Evolutionary conservation across 2,329 filamentous ascomycete species (phyloP).

Genomic region (Karstenula rhodostoma): DNA sequence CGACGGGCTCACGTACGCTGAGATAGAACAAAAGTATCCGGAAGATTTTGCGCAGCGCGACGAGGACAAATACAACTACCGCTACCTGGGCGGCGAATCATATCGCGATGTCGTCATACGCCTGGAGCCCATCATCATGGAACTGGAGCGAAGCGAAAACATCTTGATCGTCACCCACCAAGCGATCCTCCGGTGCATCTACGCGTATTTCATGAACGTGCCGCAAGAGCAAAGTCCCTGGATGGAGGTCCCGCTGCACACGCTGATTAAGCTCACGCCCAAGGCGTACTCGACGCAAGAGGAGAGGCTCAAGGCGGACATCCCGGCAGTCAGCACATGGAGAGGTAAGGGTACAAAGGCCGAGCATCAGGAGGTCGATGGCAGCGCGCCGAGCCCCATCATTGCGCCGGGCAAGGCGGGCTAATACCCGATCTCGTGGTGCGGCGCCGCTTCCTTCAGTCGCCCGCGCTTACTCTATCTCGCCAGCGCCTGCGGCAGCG

Average conservation of each 20-base stretch:
- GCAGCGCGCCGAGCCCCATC: slow-evolving; percentile 18
- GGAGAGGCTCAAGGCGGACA: slow-evolving; percentile 85
- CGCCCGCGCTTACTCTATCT: slow-evolving; percentile 7
- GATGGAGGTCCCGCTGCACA: slow-evolving; percentile 98
- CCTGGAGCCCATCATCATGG: slow-evolving; percentile 99
- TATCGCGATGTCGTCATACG: slow-evolving; percentile 97
- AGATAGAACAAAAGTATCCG: slow-evolving; percentile 89
- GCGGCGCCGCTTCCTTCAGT: neutral
- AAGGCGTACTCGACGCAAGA: slow-evolving; percentile 94
- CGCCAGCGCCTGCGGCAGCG: slow-evolving; percentile 11
- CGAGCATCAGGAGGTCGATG: slow-evolving; percentile 71
- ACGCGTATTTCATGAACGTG: slow-evolving; percentile 98
- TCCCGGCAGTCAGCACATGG: slow-evolving; percentile 96
- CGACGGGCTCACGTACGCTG: slow-evolving; percentile 93
- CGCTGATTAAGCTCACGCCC: slow-evolving; percentile 94
- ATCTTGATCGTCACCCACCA: slow-evolving; percentile 98
- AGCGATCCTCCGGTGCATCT: slow-evolving; percentile 95
- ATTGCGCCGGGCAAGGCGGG: slow-evolving; percentile 5
- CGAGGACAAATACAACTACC: slow-evolving; percentile 99
- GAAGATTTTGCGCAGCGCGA: slow-evolving; percentile 96
- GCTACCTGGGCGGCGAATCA: slow-evolving; percentile 94
- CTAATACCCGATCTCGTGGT: slow-evolving; percentile 1
- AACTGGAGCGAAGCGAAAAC: slow-evolving; percentile 93
- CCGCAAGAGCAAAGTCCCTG: slow-evolving; percentile 91
- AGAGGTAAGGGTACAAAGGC: slow-evolving; percentile 91